Percentiles rank a stretch among this genome's conserved stretches.
phyloP scores from a whole-genome alignment of 768 basidiomycete genomes.

The Termitomyces sp. region DNA sequence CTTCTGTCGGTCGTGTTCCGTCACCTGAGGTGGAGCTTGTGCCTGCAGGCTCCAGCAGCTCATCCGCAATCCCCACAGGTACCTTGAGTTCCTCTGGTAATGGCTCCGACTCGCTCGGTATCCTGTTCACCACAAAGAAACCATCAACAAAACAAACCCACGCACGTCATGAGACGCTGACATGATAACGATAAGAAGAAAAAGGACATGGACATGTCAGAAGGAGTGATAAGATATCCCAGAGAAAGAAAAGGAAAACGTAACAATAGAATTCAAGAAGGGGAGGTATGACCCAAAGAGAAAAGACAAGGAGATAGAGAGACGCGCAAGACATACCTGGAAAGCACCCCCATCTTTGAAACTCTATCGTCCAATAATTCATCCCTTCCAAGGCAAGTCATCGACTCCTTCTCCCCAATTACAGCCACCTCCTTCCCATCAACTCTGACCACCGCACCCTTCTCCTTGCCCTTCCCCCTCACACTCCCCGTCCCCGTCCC shows the following conservation, averaged over 20 bases:
- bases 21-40: constrained; percentile 15
- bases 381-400: constrained; percentile 67
- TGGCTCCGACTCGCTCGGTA: constrained; percentile 49
- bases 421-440: constrained; percentile 54
- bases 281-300: neutral
- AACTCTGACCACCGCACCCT: constrained; percentile 24
- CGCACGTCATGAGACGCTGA: constrained; percentile 5
- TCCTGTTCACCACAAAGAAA: constrained; percentile 27
- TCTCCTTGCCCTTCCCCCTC: constrained; percentile 17
- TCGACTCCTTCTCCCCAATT: constrained; percentile 69
- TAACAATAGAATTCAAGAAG: constrained; percentile 5
- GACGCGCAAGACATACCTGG: constrained; percentile 43
- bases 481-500: constrained; percentile 29
- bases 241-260: neutral
- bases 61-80: constrained; percentile 57
- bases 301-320: neutral
- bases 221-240: neutral
- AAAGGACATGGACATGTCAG: neutral
- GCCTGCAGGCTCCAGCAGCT: constrained; percentile 43
- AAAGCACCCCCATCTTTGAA: constrained; percentile 59
- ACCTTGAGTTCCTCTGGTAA: constrained; percentile 56
- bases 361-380: constrained; percentile 72
- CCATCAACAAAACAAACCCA: constrained; percentile 3
- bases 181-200: neutral
- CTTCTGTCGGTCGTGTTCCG: constrained; percentile 14